phyloP scores from a whole-genome alignment of 78 protist genomes.

The Guillardia theta region DNA sequence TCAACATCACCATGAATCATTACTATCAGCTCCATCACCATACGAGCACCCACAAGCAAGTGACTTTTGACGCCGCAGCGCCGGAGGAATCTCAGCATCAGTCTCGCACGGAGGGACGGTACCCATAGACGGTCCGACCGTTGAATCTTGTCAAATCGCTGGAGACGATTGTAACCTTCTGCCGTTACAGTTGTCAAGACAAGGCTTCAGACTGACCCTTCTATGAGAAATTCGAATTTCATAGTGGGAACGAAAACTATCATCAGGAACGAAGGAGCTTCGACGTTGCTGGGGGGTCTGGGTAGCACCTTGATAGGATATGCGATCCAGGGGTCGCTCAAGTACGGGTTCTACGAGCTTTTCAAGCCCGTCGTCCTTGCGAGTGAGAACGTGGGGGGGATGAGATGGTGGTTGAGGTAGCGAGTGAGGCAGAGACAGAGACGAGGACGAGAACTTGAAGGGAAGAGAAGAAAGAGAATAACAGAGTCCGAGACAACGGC shows the following conservation, averaged over 20 bases:
- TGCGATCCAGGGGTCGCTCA: background rate
- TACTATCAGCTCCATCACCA: too few relatives aligned
- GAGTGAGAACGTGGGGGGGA: too few relatives aligned
- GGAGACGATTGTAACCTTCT: background rate
- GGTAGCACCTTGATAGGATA: background rate
- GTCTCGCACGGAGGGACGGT: background rate
- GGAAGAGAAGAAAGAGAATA: too few relatives aligned
- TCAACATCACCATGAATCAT: too few relatives aligned
- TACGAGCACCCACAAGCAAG: too few relatives aligned
- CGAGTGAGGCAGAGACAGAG: too few relatives aligned
- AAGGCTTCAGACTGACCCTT: background rate
- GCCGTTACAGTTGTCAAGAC: background rate
- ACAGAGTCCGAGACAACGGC: background rate
- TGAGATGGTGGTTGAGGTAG: too few relatives aligned
- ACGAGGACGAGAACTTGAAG: too few relatives aligned
- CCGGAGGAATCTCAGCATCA: background rate
- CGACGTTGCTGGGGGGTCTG: background rate
- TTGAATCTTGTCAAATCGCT: background rate
- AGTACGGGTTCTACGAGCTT: conserved; percentile 15
- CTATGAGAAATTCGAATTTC: background rate
- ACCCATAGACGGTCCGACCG: background rate
- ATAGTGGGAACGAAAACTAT: background rate
- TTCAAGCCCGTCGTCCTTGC: background rate
- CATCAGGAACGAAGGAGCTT: background rate
- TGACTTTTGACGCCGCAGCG: background rate